These are phyloP conservation scores for Cladobotryum mycophilum DNA, from an alignment of 2,329 filamentous ascomycete species.

Conservation along the genomic window DNA sequence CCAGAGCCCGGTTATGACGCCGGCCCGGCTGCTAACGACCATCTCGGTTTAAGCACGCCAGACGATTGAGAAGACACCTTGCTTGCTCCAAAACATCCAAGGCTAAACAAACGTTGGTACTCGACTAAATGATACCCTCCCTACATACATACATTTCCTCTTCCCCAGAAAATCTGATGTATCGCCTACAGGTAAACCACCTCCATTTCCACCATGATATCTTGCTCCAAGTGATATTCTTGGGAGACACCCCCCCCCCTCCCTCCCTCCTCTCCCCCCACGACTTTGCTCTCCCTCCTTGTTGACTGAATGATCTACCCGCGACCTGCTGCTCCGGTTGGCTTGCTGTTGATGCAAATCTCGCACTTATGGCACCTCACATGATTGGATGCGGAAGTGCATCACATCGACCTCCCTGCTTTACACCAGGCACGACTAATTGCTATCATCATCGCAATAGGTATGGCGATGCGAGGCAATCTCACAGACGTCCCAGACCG, in stretches of 20 bases:
- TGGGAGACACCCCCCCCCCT: not conserved
- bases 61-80: too few relatives aligned
- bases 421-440: not conserved
- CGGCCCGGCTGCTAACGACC: too few relatives aligned
- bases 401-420: not conserved
- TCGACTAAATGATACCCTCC: not conserved
- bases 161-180: constrained; percentile 11
- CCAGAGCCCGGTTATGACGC: too few relatives aligned
- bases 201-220: not conserved
- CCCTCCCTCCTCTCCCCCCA: not conserved
- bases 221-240: not conserved
- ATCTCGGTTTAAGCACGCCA: too few relatives aligned
- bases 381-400: not conserved
- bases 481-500: not conserved
- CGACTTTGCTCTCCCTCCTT: not conserved
- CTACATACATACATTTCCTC: constrained; percentile 1
- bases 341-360: not conserved
- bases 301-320: constrained; percentile 11
- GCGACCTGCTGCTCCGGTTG: constrained; percentile 1
- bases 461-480: not conserved
- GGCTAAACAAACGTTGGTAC: too few relatives aligned
- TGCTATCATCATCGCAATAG: not conserved
- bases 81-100: too few relatives aligned
- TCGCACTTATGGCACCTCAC: constrained; percentile 1
- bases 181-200: constrained; percentile 11